These are phyloP conservation scores for Cystobasidium onofrii DNA, from an alignment of 768 basidiomycete species.

Conservation along the genomic window DNA sequence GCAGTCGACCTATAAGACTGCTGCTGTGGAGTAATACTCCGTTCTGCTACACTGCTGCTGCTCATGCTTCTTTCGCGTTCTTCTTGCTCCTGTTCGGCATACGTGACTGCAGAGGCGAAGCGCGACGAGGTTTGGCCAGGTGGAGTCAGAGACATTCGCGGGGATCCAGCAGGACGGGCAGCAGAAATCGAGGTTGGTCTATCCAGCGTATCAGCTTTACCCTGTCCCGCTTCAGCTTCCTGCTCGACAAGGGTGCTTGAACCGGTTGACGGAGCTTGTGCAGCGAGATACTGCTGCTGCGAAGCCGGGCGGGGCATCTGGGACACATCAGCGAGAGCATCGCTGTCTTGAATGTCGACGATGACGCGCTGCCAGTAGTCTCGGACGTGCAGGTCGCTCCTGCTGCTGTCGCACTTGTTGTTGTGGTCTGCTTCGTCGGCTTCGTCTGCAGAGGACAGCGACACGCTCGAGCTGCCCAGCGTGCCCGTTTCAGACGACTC, in stretches of 20 bases:
- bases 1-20: neutral
- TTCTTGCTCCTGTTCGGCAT: neutral
- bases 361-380: neutral
- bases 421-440: neutral
- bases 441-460: slow-evolving; percentile 6
- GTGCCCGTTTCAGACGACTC: slow-evolving; percentile 1
- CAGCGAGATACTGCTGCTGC: neutral
- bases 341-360: neutral
- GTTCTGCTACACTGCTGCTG: neutral
- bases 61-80: neutral
- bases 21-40: neutral
- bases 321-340: neutral
- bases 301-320: neutral
- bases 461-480: neutral
- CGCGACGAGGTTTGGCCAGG: neutral
- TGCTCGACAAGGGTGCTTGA: neutral
- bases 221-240: neutral
- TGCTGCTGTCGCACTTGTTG: neutral
- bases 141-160: neutral
- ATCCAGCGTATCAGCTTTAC: neutral
- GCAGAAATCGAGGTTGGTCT: neutral
- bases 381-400: neutral
- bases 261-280: neutral
- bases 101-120: neutral
- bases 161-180: neutral